Percentiles rank a stretch among this genome's conserved stretches.
Conservation (phyloP, 768 basidiomycete genomes). For the Guyanaporus albipodus region DNA sequence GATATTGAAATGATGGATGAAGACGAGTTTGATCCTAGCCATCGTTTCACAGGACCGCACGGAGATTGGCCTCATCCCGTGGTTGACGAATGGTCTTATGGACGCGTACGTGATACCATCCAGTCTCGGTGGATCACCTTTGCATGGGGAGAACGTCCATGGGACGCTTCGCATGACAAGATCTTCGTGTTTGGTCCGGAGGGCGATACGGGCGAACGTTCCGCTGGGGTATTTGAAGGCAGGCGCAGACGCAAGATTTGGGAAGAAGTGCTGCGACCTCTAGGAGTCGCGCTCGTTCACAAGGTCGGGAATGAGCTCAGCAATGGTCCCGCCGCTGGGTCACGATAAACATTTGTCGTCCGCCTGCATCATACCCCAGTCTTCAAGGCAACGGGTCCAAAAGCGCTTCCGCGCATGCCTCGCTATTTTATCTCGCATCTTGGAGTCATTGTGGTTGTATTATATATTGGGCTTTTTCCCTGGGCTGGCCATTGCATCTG, state of each 20-base stretch:
- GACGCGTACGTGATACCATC: conserved; percentile 63
- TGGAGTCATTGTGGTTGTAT: neutral
- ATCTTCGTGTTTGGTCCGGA: conserved; percentile 81
- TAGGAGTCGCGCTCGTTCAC: conserved; percentile 63
- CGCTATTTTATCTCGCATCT: neutral
- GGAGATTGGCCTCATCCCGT: conserved; percentile 52
- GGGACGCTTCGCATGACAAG: conserved; percentile 53
- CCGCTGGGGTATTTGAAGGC: conserved; percentile 59
- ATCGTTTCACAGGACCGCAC: conserved; percentile 9
- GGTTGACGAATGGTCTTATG: conserved; percentile 66
- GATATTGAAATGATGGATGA: conserved; percentile 27
- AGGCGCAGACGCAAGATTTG: conserved; percentile 56
- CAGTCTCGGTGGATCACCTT: conserved; percentile 76
- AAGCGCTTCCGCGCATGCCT: conserved; percentile 4
- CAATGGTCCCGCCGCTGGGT: conserved; percentile 50
- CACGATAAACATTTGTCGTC: conserved; percentile 15
- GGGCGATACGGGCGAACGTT: conserved; percentile 75
- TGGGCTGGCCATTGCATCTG: neutral
- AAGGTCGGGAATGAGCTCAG: conserved; percentile 73
- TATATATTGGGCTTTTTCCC: neutral
- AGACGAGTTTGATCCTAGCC: conserved; percentile 16
- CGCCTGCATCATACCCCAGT: neutral
- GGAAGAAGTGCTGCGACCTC: conserved; percentile 62
- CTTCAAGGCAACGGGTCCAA: neutral
- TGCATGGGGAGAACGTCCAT: conserved; percentile 69